Conservation (phyloP, 352 stramenopile species). For the Phytopythium sindhum region DNA sequence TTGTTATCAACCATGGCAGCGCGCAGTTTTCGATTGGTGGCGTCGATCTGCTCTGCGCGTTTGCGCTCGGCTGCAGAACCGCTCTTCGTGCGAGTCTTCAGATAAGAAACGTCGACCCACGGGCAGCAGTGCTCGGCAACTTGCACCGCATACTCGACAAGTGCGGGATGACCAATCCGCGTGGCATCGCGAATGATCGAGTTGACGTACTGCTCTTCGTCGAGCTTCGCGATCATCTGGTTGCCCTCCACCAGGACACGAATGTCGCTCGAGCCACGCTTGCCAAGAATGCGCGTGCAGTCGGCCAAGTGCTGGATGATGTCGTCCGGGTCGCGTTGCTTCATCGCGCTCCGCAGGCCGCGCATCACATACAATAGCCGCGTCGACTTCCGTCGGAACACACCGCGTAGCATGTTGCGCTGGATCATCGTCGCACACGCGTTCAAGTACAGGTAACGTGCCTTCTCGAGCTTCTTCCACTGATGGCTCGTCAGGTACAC, state of each 20-base stretch:
- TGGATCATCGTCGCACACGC: slow-evolving; percentile 83
- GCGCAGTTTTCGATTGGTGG: slow-evolving; percentile 51
- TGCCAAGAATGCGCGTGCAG: slow-evolving; percentile 55
- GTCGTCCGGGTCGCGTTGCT: slow-evolving; percentile 45
- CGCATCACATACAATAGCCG: slow-evolving; percentile 58
- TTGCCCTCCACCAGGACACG: slow-evolving; percentile 50
- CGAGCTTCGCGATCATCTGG: slow-evolving; percentile 49
- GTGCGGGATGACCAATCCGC: slow-evolving; percentile 43
- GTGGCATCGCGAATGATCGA: slow-evolving; percentile 68
- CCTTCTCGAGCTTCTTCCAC: slow-evolving; percentile 79
- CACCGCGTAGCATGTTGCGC: slow-evolving; percentile 70
- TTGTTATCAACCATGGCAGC: slow-evolving; percentile 63
- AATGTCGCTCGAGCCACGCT: slow-evolving; percentile 51
- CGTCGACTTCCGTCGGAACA: slow-evolving; percentile 60
- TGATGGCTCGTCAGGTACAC: slow-evolving; percentile 79
- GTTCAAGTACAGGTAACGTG: slow-evolving; percentile 73
- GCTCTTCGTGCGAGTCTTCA: slow-evolving; percentile 36
- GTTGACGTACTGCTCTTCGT: slow-evolving; percentile 76
- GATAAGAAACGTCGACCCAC: slow-evolving; percentile 46
- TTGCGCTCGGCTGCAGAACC: slow-evolving; percentile 29
- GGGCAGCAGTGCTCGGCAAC: slow-evolving; percentile 64
- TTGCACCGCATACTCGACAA: slow-evolving; percentile 64
- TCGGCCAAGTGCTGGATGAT: slow-evolving; percentile 63
- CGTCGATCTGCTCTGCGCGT: slow-evolving; percentile 34
- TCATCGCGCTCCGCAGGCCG: slow-evolving; percentile 48